Base-by-base conservation (phyloP, 1,284 basidiomycete genomes). In the Ceratobasidium theobromae region DNA sequence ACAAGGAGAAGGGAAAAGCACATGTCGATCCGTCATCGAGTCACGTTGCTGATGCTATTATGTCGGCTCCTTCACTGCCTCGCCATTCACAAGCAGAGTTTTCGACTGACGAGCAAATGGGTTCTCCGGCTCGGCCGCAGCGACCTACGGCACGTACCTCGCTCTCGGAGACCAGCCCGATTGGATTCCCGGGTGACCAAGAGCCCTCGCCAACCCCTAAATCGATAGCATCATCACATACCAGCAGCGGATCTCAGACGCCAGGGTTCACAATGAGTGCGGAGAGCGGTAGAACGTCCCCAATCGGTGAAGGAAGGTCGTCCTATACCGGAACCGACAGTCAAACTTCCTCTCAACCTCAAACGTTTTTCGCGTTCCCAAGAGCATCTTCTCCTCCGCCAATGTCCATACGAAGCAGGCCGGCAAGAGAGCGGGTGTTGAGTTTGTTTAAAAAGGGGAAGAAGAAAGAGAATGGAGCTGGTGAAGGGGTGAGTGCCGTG, bases 381-480 rank as follows among this genome's bases (percentile, higher is more conserved):
- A 51, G 46, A 3, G 32, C 48, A 8, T 48, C 58, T 25, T 52
- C 48, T 1, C 48, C 58, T 25, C 55, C 40, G 16, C 55, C 43
- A 3, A 32, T 48, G 43, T 52, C 48, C 2, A 8, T 52, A 11
- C 48, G 25, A 40, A 35, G 35, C 33, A 40, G 58, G 12, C 48
- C 46, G 9, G 30, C 48, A 18, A 32, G 58, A 23, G 49, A 64
- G 16, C 58, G 58, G 5, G 58, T 64, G 25, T 35, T 64, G 25
- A 64, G 58, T 25, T 52, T 64, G 33, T 64, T 64, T 25, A 64
- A 64, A 43, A 60, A 49, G 27, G 57, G 57, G 49, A 64, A 52
- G 48, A 64, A 64, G 28, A 64, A 64, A 23, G 49, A 64, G 23
- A 30, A n/a, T 12, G 16, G 16, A 12, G n/a, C 35, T 16, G 35